A percentile compares a stretch with the other conserved stretches of the same genome.
Conservation (phyloP, 352 stramenopile species). For the Phytophthora fragariae region DNA sequence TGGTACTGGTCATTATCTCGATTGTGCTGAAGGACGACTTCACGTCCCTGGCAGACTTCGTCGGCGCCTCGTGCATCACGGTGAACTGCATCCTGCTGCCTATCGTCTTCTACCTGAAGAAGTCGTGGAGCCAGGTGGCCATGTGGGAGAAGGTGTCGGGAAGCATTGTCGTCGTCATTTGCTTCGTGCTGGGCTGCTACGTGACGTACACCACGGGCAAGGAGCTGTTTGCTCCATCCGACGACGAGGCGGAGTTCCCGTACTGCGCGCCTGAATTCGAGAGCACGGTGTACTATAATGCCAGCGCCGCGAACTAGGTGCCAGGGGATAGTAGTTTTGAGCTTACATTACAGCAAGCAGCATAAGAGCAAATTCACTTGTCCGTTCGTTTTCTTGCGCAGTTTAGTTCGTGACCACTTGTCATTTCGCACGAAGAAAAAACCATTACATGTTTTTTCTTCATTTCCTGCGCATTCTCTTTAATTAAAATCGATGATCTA, state of each 20-base stretch:
- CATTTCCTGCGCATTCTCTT: too few relatives aligned
- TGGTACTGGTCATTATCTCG: constrained; percentile 37
- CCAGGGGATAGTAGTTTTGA: not conserved
- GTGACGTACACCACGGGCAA: constrained; percentile 43
- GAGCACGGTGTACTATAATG: constrained; percentile 39
- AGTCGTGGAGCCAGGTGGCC: constrained; percentile 25
- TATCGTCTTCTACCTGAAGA: constrained; percentile 28
- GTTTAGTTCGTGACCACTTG: too few relatives aligned
- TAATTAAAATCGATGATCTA: too few relatives aligned
- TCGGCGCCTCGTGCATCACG: constrained; percentile 45
- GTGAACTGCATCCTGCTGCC: constrained; percentile 42
- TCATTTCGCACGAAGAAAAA: too few relatives aligned
- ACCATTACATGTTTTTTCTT: too few relatives aligned
- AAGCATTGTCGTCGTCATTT: constrained; percentile 22
- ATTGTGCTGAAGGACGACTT: constrained; percentile 48
- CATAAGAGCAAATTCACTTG: too few relatives aligned
- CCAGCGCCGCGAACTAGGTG: constrained; percentile 18
- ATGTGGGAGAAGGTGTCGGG: constrained; percentile 24
- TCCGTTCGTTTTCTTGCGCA: too few relatives aligned
- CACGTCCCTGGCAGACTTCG: constrained; percentile 43
- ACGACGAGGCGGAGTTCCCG: constrained; percentile 14
- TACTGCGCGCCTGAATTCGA: constrained; percentile 34
- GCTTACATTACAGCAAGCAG: not conserved
- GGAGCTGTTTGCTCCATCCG: constrained; percentile 17
- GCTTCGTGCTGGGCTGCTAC: constrained; percentile 40